Conservation (phyloP, 2,329 filamentous ascomycete genomes). For the Colletotrichum sp. region DNA sequence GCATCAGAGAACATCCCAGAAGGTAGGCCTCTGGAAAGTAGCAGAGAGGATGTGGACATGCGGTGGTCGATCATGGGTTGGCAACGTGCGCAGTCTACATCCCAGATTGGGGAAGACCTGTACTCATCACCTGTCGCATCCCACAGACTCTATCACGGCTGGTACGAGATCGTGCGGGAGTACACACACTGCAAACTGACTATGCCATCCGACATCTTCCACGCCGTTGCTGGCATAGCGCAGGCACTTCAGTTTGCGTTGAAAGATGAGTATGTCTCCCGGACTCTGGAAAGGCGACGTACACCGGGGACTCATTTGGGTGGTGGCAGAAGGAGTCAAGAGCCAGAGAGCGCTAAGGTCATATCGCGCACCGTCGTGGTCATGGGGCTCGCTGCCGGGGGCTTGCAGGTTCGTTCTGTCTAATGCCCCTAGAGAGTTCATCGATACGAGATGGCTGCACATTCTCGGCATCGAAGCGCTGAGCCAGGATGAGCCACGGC, state of each 20-base stretch:
- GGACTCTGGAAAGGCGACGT: not conserved
- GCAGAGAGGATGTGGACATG: accelerated
- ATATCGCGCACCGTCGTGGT: accelerated
- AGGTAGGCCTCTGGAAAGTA: accelerated
- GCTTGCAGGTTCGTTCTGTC: not conserved
- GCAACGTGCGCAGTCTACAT: not conserved
- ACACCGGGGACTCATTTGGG: accelerated
- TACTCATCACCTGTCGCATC: accelerated
- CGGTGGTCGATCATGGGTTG: not conserved
- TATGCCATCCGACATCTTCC: not conserved
- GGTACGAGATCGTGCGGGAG: not conserved
- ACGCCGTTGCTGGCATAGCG: not conserved
- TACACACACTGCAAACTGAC: not conserved
- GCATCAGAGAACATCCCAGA: not conserved
- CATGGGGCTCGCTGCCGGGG: accelerated
- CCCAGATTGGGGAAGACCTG: not conserved
- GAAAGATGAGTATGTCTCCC: accelerated
- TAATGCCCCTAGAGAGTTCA: not conserved
- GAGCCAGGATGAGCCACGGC: not conserved
- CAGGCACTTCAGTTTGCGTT: not conserved
- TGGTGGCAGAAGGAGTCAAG: not conserved
- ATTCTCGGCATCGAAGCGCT: accelerated
- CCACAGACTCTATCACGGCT: accelerated
- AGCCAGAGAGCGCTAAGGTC: accelerated
- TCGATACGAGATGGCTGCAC: not conserved